These are phyloP conservation scores for Claviceps lovelessii DNA, from an alignment of 2,329 filamentous ascomycete genomes.

Conservation along the genomic window DNA sequence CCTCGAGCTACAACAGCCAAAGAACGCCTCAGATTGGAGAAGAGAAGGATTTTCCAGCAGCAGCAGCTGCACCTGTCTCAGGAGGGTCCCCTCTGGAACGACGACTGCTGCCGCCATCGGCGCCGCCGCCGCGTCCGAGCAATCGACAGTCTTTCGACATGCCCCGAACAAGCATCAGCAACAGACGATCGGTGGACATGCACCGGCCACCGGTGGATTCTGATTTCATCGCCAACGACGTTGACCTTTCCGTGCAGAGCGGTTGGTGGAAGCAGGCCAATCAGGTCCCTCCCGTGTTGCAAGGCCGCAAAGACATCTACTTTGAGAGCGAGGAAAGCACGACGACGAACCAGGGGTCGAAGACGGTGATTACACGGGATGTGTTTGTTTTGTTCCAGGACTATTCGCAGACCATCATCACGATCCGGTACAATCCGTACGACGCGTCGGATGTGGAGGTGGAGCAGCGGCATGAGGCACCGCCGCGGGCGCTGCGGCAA, in stretches of 20 bases:
- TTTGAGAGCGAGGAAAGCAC: conserved; percentile 70
- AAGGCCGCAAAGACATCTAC: conserved; percentile 69
- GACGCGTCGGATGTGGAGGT: conserved; percentile 59
- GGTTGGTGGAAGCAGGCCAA: conserved; percentile 83
- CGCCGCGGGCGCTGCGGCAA: conserved; percentile 69
- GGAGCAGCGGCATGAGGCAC: conserved; percentile 75
- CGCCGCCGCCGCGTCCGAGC: conserved; percentile 11
- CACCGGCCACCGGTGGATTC: conserved; percentile 60
- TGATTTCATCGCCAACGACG: conserved; percentile 74
- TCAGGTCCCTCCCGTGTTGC: conserved; percentile 64
- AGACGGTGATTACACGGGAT: conserved; percentile 59
- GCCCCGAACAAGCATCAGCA: conserved; percentile 25
- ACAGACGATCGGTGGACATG: conserved; percentile 57
- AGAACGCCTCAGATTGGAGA: conserved; percentile 30
- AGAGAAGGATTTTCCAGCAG: conserved; percentile 23
- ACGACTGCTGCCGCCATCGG: conserved; percentile 29
- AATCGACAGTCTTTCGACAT: conserved; percentile 21
- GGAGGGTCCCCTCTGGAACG: conserved; percentile 25
- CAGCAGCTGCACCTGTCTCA: conserved; percentile 28
- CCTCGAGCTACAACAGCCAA: conserved; percentile 17
- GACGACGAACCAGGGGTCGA: conserved; percentile 53
- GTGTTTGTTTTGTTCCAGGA: conserved; percentile 86
- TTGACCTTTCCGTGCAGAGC: conserved; percentile 60
- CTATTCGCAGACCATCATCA: conserved; percentile 88
- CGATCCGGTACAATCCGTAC: conserved; percentile 60